These are phyloP conservation scores for Wickerhamiella qilinensis DNA, from an alignment of 805 yeast genomes.

Conservation along the genomic window DNA sequence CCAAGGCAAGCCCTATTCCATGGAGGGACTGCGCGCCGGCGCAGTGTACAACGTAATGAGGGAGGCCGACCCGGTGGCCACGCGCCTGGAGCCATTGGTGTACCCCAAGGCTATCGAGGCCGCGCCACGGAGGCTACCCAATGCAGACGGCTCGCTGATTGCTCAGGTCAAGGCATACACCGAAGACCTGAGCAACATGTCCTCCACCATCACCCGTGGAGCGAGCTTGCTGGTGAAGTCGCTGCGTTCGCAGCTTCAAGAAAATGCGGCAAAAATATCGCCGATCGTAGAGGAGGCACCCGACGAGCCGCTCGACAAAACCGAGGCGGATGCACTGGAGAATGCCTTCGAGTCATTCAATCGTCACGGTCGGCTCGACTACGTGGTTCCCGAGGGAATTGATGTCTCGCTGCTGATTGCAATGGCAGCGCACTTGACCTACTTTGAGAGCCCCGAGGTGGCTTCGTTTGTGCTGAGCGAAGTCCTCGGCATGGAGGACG, in stretches of 20 bases:
- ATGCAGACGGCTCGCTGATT: slow-evolving; percentile 27
- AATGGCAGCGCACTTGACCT: slow-evolving; percentile 70
- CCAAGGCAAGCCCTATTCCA: slow-evolving; percentile 30
- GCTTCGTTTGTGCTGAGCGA: slow-evolving; percentile 64
- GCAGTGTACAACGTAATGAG: slow-evolving; percentile 72
- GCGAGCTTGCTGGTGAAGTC: slow-evolving; percentile 12
- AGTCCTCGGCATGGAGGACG: no score
- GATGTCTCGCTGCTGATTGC: slow-evolving; percentile 71
- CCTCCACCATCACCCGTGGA: slow-evolving; percentile 12
- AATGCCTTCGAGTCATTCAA: slow-evolving; percentile 30
- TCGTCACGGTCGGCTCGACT: slow-evolving; percentile 66
- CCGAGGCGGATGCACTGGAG: slow-evolving; percentile 2
- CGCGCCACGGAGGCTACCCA: slow-evolving; percentile 44
- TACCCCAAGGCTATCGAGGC: slow-evolving; percentile 29
- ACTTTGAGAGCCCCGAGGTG: slow-evolving; percentile 73
- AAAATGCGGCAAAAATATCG: neutral
- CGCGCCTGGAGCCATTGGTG: slow-evolving; percentile 75
- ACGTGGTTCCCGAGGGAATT: slow-evolving; percentile 57
- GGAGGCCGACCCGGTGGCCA: slow-evolving; percentile 83
- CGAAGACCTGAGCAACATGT: slow-evolving; percentile 21
- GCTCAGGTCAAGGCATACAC: slow-evolving; percentile 26
- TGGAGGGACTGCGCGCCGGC: slow-evolving; percentile 25
- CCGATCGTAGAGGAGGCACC: slow-evolving; percentile 5
- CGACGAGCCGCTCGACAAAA: neutral
- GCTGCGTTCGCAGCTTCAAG: slow-evolving; percentile 1